These are phyloP conservation scores for Phytophthora boehmeriae DNA, from an alignment of 352 stramenopile genomes.

Conservation along the genomic window DNA sequence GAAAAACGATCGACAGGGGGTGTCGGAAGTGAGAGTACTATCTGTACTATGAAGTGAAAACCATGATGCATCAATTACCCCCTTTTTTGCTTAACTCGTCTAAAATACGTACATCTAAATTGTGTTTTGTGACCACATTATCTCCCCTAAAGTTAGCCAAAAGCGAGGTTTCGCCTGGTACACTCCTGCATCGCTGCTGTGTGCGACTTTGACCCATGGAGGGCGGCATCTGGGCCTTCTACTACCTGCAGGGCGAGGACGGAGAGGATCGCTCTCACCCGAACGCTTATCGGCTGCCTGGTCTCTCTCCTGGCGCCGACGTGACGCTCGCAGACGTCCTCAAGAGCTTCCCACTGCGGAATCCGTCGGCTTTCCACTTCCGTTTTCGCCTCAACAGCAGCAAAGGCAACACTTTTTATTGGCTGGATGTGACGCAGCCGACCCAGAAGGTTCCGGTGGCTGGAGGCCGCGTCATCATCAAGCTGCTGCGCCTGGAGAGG, in stretches of 20 bases:
- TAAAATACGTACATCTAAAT: too few relatives aligned
- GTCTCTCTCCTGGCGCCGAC: conserved; percentile 33
- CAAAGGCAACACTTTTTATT: conserved; percentile 73
- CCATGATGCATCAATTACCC: too few relatives aligned
- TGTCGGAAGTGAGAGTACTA: too few relatives aligned
- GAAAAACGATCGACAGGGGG: too few relatives aligned
- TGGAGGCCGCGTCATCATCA: conserved; percentile 83
- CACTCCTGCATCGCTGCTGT: background rate
- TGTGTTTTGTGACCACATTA: background rate
- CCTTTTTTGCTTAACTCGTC: too few relatives aligned
- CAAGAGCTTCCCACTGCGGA: conserved; percentile 63
- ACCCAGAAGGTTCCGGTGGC: conserved; percentile 73
- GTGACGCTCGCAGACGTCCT: conserved; percentile 79
- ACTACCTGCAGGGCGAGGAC: conserved; percentile 89
- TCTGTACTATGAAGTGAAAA: too few relatives aligned
- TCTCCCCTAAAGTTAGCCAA: conserved; percentile 4
- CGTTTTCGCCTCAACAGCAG: conserved; percentile 82
- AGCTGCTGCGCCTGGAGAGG: conserved; percentile 73
- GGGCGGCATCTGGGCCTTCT: conserved; percentile 77
- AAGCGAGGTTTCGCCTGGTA: background rate
- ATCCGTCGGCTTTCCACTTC: conserved; percentile 73
- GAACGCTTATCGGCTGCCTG: conserved; percentile 68
- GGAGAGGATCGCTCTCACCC: conserved; percentile 83
- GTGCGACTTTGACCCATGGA: conserved; percentile 19
- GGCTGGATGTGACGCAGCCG: conserved; percentile 68